These are phyloP conservation scores for Rhizopus delemar DNA, from an alignment of 371 early-diverging fungal species.

Conservation along the genomic window DNA sequence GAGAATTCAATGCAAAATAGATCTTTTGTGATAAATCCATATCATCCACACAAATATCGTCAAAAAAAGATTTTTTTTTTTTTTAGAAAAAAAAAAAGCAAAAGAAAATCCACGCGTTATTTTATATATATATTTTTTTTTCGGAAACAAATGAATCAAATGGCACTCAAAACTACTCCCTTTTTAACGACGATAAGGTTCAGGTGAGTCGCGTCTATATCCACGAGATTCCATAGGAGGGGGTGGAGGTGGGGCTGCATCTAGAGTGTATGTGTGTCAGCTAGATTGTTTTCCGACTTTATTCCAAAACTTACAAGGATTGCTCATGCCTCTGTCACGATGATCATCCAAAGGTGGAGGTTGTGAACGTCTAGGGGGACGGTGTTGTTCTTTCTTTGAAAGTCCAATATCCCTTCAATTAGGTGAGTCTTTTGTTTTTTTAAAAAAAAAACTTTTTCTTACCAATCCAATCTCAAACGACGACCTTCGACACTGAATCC, in stretches of 20 bases:
- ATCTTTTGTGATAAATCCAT: too few species aligned
- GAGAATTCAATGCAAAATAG: too few species aligned
- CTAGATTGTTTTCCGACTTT: not conserved
- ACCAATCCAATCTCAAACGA: constrained; percentile 77
- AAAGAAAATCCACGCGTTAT: too few species aligned
- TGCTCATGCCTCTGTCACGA: constrained; percentile 24
- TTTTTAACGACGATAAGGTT: constrained; percentile 44
- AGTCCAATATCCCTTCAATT: constrained; percentile 63
- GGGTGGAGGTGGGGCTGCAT: constrained; percentile 31
- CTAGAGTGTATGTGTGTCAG: constrained; percentile 3
- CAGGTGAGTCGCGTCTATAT: constrained; percentile 43
- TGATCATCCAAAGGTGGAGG: constrained; percentile 29
- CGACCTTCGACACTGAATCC: constrained; percentile 73
- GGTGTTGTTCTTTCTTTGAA: constrained; percentile 63
- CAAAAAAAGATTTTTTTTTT: too few species aligned
- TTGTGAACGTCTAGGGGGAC: constrained; percentile 23
- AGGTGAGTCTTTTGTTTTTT: not conserved
- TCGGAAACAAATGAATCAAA: too few species aligned
- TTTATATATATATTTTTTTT: too few species aligned
- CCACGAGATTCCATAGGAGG: constrained; percentile 41
- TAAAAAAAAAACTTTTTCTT: not conserved
- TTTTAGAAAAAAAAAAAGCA: too few species aligned
- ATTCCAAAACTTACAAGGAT: constrained; percentile 32
- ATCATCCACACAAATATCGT: too few species aligned
- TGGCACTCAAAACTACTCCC: not conserved